Evolutionary conservation across 2,329 filamentous ascomycete species (phyloP), one percentile per base, ranked within the genome.

Genomic region (Harringtonia aguacate): DNA sequence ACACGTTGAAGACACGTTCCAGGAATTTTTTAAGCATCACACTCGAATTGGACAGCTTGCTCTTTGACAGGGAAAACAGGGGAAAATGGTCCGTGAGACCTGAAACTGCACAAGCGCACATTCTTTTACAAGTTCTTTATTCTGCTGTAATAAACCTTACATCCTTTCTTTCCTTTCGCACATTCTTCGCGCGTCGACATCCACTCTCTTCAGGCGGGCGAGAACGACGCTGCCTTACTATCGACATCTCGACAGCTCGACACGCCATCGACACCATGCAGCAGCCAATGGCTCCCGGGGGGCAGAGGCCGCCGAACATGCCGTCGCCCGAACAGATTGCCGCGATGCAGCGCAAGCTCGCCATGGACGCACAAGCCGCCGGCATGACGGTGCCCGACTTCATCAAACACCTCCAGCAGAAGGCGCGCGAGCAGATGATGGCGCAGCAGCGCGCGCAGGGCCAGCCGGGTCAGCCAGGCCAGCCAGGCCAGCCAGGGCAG

Each of bases 381-480:
- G 89, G 89, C 60, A 80, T 97, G 75, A 79, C 83, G 8, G 81
- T 92, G 14, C 86, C 83, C 36, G 73, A 95, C 63, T 95, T 94
- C 60, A 76, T 94, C 56, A 79, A 82, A 58, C 74, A 78, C 48
- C 68, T 83, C 55, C 78, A 77, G 61, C 69, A 66, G 53, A 74
- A 79, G 55, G 69, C 68, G 4, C 61, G 65, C 53, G 64, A 65
- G 60, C 70, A 60, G 67, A 77, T 70, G 66, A 63, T 33, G 50
- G 59, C 59, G 48, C 63, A 68, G 48, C 58, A 61, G 51, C 61
- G 43, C 18, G n/a, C 22, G 2, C 18, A 18, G 13, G 42, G 28
- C 20, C 29, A 17, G 29, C 34, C 41, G 13, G 41, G 28, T n/a
- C 41, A 31, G 31, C 24, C 61, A 63, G 48, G 47, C 57, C 61